Base-by-base conservation (phyloP, 306 rosid genomes). In the Cucurbita pepo region DNA sequence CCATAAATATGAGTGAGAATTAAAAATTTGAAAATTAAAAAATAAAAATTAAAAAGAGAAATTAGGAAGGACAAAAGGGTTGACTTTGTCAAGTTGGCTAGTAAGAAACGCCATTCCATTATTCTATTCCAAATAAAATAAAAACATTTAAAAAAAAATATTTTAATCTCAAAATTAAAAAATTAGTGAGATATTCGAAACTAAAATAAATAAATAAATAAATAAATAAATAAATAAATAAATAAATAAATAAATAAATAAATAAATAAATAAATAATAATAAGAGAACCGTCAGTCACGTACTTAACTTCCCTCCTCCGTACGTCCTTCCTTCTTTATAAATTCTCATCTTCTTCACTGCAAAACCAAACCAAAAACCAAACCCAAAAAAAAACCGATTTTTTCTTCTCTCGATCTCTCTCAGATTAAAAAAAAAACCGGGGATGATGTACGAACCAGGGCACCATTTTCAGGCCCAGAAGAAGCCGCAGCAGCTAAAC, bases 271-370 rank as follows among this genome's bases (percentile, higher is more conserved):
- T 21, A 21, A 21, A 21, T 21, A 21, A 21, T 30, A 30, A 30
- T 30, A 30, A 30, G 0, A 30, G 34, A 30, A 1, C 25, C 25
- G 25, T 25, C 25, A 2, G 25, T 25, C 25, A 25, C 1, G 67
- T 61, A 61, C 50, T 45, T 38, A 0, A 19, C 21, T 48, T 56
- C 58, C 77, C 48, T 58, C 40, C 53, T 81, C 85, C 82, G 71
- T 83, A 78, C 86, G 72, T 80, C 75, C 70, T 61, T 1, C 58
- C 57, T 65, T 65, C 8, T 10, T 65, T 37, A 7, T 43, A 65
- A 44, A 65, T 43, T 43, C 40, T 38, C 15, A 8, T 72, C 51
- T 41, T 25, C 70, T 21, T 52, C 53, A 37, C 48, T 40, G 5
- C n/a, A n/a, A 51, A 21, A 21, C 22, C 22, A 21, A 21, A 21